These are phyloP conservation scores for Fusarium anguioides DNA, from an alignment of 2,329 filamentous ascomycete species.

Conservation along the genomic window DNA sequence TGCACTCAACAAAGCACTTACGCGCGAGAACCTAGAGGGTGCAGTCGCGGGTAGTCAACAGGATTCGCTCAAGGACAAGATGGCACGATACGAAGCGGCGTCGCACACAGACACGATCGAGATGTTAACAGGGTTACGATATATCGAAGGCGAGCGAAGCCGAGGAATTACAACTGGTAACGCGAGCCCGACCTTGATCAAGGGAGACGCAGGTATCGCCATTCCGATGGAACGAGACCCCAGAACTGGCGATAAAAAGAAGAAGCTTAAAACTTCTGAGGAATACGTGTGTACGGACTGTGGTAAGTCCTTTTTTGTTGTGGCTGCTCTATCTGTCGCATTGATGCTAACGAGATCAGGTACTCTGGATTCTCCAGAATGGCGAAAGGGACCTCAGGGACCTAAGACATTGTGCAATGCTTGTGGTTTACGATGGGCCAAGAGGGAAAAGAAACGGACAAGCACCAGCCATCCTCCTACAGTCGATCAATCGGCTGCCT, in stretches of 20 bases:
- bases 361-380: constrained; percentile 92
- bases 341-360: constrained; percentile 54
- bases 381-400: constrained; percentile 92
- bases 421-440: constrained; percentile 81
- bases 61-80: constrained; percentile 85
- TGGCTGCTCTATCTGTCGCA: not conserved
- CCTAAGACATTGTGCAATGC: constrained; percentile 97
- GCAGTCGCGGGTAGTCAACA: constrained; percentile 71
- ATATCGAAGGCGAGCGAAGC: constrained; percentile 88
- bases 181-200: constrained; percentile 81
- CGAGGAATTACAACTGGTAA: constrained; percentile 89
- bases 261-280: constrained; percentile 83
- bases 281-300: constrained; percentile 98
- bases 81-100: constrained; percentile 81
- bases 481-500: constrained; percentile 42
- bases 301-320: constrained; percentile 61
- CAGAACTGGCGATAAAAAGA: constrained; percentile 81
- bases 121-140: constrained; percentile 89
- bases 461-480: constrained; percentile 35
- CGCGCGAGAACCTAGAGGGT: constrained; percentile 83
- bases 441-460: constrained; percentile 81
- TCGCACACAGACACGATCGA: constrained; percentile 89
- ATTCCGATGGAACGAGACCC: constrained; percentile 83
- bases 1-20: constrained; percentile 75
- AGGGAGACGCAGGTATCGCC: constrained; percentile 87